Conservation (phyloP, 352 stramenopile species). For the Phytophthora colocasiae region DNA sequence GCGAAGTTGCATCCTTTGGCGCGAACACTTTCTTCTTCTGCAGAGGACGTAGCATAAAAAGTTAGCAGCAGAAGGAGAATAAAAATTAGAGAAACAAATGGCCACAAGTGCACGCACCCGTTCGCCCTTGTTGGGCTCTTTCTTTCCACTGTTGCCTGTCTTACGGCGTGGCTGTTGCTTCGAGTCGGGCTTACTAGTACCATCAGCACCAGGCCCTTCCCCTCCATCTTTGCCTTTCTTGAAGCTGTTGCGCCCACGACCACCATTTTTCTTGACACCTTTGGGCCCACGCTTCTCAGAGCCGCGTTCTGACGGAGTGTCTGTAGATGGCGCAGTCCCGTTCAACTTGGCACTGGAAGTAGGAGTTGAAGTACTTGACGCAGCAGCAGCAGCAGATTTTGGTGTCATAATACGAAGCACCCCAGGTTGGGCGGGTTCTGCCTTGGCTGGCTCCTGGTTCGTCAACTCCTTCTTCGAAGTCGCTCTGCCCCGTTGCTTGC, state of each 20-base stretch:
- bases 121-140: conserved; percentile 40
- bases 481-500: conserved; percentile 48
- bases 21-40: conserved; percentile 77
- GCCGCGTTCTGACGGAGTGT: conserved; percentile 20
- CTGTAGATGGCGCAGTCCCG: conserved; percentile 11
- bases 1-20: conserved; percentile 56
- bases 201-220: conserved; percentile 28
- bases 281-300: conserved; percentile 35
- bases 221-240: conserved; percentile 48
- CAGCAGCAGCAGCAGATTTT: conserved; percentile 25
- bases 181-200: conserved; percentile 22
- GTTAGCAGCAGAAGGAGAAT: conserved; percentile 4
- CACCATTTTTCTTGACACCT: conserved; percentile 35
- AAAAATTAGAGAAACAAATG: neutral
- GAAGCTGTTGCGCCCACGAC: conserved; percentile 37
- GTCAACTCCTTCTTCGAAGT: conserved; percentile 43
- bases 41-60: neutral
- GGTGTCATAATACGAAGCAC: conserved; percentile 64
- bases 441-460: conserved; percentile 34
- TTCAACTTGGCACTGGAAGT: conserved; percentile 11
- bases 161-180: conserved; percentile 46
- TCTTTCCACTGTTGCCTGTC: conserved; percentile 36
- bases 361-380: conserved; percentile 6
- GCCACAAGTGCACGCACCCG: conserved; percentile 26
- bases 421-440: conserved; percentile 50